These are phyloP conservation scores for Citeromyces hawaiiensis DNA, from an alignment of 1,139 yeast species.

Conservation along the genomic window DNA sequence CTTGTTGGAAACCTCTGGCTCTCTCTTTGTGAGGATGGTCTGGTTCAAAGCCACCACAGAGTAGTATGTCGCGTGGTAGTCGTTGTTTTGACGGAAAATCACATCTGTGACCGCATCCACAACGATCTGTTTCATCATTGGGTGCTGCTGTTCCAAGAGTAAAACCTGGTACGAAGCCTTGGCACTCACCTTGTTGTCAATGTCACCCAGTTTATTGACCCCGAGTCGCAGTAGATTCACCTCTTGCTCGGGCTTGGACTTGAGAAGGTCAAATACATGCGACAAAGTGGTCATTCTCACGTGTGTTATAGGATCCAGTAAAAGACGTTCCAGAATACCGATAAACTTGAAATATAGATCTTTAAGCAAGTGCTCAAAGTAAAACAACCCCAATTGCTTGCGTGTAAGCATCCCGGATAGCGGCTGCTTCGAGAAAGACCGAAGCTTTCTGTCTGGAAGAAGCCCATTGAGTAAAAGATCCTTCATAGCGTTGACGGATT, in stretches of 20 bases:
- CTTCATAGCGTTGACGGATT: slow-evolving; percentile 78
- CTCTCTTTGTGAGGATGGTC: slow-evolving; percentile 72
- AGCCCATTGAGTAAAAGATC: slow-evolving; percentile 73
- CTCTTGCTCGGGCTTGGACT: slow-evolving; percentile 92
- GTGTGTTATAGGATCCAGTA: slow-evolving; percentile 88
- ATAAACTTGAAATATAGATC: slow-evolving; percentile 57
- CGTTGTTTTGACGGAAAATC: slow-evolving; percentile 62
- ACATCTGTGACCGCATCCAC: slow-evolving; percentile 73
- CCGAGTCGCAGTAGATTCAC: slow-evolving; percentile 80
- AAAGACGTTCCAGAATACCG: slow-evolving; percentile 57
- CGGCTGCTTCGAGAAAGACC: slow-evolving; percentile 72
- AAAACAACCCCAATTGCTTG: slow-evolving; percentile 55
- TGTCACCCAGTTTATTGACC: slow-evolving; percentile 88
- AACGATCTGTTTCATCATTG: slow-evolving; percentile 83
- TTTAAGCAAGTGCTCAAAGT: slow-evolving; percentile 84
- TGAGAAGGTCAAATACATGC: slow-evolving; percentile 69
- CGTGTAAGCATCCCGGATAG: slow-evolving; percentile 33
- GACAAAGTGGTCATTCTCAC: slow-evolving; percentile 69
- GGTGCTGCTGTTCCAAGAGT: slow-evolving; percentile 82
- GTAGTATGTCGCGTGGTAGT: slow-evolving; percentile 81
- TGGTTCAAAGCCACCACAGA: slow-evolving; percentile 83
- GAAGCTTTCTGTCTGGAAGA: slow-evolving; percentile 74
- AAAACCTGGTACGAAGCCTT: slow-evolving; percentile 74
- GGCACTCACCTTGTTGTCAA: slow-evolving; percentile 81
- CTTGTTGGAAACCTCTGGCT: slow-evolving; percentile 65